Evolutionary conservation across 148 eudicot species (phyloP).

Genomic region (Vaccinium myrtillus): DNA sequence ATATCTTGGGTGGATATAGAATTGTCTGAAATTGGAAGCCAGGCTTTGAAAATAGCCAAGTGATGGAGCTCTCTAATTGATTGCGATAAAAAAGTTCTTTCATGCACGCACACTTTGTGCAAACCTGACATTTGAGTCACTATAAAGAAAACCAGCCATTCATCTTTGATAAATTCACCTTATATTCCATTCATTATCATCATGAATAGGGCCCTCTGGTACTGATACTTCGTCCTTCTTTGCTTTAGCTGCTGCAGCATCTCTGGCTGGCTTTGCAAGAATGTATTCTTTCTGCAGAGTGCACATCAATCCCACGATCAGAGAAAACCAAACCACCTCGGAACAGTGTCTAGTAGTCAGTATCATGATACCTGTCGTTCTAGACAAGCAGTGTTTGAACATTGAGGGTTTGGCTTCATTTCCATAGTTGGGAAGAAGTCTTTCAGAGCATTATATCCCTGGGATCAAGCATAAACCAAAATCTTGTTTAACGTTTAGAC

Average conservation of each 20-base stretch:
- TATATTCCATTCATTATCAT: constrained; percentile 89
- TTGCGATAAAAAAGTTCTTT: not conserved
- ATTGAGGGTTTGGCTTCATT: constrained; percentile 93
- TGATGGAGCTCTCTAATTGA: not conserved
- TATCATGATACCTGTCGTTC: constrained; percentile 65
- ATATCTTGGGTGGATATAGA: not conserved
- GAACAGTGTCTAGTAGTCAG: not conserved
- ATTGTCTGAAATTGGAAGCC: not conserved
- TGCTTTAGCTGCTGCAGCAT: constrained; percentile 77
- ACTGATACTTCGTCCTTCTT: constrained; percentile 60
- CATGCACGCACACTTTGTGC: not conserved
- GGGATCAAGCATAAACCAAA: constrained; percentile 18
- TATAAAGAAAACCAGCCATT: not conserved
- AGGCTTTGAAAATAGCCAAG: not conserved
- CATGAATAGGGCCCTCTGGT: constrained; percentile 63
- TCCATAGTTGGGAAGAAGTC: constrained; percentile 95
- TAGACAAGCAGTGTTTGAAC: constrained; percentile 87
- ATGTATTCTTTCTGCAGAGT: constrained; percentile 65
- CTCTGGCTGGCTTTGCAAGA: constrained; percentile 77
- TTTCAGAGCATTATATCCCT: constrained; percentile 95
- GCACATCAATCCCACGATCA: not conserved
- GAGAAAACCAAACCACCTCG: constrained; percentile 6
- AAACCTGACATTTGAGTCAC: not conserved
- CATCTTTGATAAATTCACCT: constrained; percentile 41
- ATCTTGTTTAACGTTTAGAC: not conserved